These are phyloP conservation scores for Eleusine indica DNA, from an alignment of 176 grass and related monocot genomes.

Conservation along the genomic window DNA sequence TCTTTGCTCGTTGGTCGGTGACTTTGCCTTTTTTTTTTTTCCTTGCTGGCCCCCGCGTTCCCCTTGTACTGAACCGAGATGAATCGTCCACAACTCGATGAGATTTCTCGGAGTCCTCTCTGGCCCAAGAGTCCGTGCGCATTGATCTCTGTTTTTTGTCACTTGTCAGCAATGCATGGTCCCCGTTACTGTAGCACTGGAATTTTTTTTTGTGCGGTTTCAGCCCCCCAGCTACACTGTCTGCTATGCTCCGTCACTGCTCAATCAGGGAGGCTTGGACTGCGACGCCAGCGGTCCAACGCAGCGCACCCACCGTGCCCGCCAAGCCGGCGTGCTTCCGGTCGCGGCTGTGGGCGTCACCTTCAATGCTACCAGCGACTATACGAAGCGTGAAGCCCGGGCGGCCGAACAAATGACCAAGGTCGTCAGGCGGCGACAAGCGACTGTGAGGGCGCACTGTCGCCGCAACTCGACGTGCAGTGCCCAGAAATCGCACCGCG, in stretches of 20 bases:
- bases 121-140: background rate
- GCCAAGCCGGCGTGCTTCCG: too few relatives aligned
- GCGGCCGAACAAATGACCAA: background rate
- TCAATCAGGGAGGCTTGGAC: too few relatives aligned
- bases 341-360: background rate
- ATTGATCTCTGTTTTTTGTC: background rate
- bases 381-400: background rate
- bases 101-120: slow-evolving; percentile 12
- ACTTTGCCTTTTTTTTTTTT: slow-evolving; percentile 26
- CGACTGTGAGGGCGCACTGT: background rate
- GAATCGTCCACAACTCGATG: background rate
- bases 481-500: background rate
- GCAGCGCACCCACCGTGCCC: background rate
- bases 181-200: background rate
- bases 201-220: background rate
- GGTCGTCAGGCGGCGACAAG: background rate
- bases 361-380: background rate
- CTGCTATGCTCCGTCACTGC: too few relatives aligned
- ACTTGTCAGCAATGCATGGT: background rate
- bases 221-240: background rate
- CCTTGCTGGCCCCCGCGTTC: background rate
- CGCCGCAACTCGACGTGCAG: background rate
- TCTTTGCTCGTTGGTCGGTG: slow-evolving; percentile 14
- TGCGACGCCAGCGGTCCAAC: too few relatives aligned
- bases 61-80: slow-evolving; percentile 4